These are phyloP conservation scores for Torulaspora globosa DNA, from an alignment of 1,139 yeast genomes.

Conservation along the genomic window DNA sequence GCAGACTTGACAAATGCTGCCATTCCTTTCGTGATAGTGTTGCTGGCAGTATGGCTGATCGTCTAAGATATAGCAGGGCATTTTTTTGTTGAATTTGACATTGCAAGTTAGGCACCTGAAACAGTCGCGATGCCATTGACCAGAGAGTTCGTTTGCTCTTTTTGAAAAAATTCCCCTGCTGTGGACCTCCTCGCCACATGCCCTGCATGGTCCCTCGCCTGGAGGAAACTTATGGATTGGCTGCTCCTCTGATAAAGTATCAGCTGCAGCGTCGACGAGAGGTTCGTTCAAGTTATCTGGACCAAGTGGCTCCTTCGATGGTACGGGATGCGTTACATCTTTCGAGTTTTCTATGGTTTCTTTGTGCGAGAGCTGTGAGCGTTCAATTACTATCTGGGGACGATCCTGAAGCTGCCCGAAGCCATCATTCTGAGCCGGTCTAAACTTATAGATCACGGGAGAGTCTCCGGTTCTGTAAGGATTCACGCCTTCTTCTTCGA, in stretches of 20 bases:
- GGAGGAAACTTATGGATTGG: conserved; percentile 42
- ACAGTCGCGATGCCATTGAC: conserved; percentile 92
- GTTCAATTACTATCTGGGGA: conserved; percentile 5
- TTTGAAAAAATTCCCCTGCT: conserved; percentile 65
- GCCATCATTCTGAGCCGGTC: conserved; percentile 2
- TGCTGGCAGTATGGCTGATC: conserved; percentile 77
- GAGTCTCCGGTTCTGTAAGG: conserved; percentile 12
- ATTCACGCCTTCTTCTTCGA: conserved; percentile 5
- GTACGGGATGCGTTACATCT: conserved; percentile 2
- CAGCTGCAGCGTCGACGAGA: neutral
- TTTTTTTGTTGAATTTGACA: conserved; percentile 51
- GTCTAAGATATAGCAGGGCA: conserved; percentile 72
- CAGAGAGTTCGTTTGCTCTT: conserved; percentile 74
- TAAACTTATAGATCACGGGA: conserved; percentile 25
- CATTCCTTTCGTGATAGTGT: conserved; percentile 77
- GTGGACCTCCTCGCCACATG: conserved; percentile 44
- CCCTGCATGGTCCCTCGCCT: conserved; percentile 72
- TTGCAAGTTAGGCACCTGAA: conserved; percentile 69
- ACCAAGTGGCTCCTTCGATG: neutral
- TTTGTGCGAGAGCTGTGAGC: conserved; percentile 9
- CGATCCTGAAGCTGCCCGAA: conserved; percentile 5
- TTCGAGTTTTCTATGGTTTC: conserved; percentile 1
- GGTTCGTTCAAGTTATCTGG: neutral
- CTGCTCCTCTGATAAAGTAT: neutral
- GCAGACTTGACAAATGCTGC: conserved; percentile 71